Conservation (phyloP, 2,329 filamentous ascomycete genomes). For the Diaporthe sp. region DNA sequence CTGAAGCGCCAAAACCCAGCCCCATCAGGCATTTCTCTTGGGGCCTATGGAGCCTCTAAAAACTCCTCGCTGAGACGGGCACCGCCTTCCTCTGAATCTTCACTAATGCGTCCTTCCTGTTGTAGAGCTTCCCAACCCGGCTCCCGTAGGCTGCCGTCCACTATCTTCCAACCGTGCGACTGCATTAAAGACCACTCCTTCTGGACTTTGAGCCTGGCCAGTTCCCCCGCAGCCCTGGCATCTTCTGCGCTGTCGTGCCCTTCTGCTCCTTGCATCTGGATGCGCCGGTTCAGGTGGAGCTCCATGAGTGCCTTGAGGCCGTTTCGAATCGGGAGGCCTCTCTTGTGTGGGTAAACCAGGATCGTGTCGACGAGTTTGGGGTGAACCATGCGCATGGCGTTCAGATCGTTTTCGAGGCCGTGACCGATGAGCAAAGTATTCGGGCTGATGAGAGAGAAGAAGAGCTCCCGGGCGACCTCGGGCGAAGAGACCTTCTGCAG, state of each 20-base stretch:
- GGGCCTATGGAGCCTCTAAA: conserved; percentile 48
- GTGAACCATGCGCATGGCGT: conserved; percentile 86
- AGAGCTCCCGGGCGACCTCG: conserved; percentile 77
- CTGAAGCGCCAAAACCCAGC: conserved; percentile 4
- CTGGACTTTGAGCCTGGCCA: conserved; percentile 80
- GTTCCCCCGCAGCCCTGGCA: conserved; percentile 87
- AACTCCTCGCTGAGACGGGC: conserved; percentile 55
- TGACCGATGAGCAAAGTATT: conserved; percentile 90
- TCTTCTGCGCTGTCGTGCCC: conserved; percentile 97
- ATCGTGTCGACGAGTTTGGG: conserved; percentile 88
- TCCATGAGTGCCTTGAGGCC: conserved; percentile 82
- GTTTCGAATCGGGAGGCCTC: conserved; percentile 82
- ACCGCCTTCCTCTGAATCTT: conserved; percentile 29
- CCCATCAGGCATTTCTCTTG: background rate
- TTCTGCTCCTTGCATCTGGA: conserved; percentile 76
- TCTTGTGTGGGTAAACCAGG: conserved; percentile 83
- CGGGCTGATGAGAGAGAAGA: conserved; percentile 82
- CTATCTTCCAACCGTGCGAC: conserved; percentile 75
- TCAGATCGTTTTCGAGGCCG: conserved; percentile 95
- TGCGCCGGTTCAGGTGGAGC: conserved; percentile 78
- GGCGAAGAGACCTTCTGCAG: conserved; percentile 85
- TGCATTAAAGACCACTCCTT: conserved; percentile 79
- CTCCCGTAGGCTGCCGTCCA: conserved; percentile 55
- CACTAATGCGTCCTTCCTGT: conserved; percentile 36
- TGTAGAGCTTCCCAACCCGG: conserved; percentile 23